A percentile compares a stretch with the other conserved stretches of the same genome.
These are phyloP conservation scores for Malassezia psittaci DNA, from an alignment of 1,284 basidiomycete species.

Conservation along the genomic window DNA sequence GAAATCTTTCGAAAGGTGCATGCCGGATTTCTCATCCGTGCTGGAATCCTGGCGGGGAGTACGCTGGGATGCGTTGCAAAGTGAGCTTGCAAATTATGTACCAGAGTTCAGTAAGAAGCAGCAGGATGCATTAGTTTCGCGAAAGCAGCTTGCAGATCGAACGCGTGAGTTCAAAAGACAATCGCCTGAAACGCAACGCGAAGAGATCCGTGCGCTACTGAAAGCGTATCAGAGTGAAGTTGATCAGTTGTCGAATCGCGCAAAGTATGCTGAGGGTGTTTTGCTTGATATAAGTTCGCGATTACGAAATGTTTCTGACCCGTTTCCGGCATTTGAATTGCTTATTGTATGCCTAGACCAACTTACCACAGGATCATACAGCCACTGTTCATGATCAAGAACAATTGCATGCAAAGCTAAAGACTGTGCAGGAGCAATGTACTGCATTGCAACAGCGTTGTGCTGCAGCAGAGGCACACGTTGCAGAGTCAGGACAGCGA, in stretches of 20 bases:
- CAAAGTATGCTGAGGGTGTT: slow-evolving; percentile 79
- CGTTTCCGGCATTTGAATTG: slow-evolving; percentile 84
- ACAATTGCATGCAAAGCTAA: neutral
- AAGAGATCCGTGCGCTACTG: slow-evolving; percentile 36
- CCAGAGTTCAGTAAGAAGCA: slow-evolving; percentile 26
- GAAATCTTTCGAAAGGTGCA: neutral
- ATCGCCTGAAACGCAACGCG: slow-evolving; percentile 26
- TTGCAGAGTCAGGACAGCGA: neutral
- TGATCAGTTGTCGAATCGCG: slow-evolving; percentile 81
- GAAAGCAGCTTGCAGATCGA: slow-evolving; percentile 40
- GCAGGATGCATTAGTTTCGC: slow-evolving; percentile 28
- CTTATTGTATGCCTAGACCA: slow-evolving; percentile 60
- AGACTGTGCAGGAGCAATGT: neutral
- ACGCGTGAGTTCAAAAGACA: slow-evolving; percentile 42
- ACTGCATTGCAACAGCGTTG: neutral
- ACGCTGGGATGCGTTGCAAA: slow-evolving; percentile 22
- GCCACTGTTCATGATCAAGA: neutral
- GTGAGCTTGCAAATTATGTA: slow-evolving; percentile 20
- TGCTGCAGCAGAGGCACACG: slow-evolving; percentile 9
- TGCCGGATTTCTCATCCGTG: slow-evolving; percentile 26
- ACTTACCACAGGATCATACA: neutral
- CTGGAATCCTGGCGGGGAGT: slow-evolving; percentile 31
- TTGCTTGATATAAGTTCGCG: slow-evolving; percentile 63
- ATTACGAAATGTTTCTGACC: slow-evolving; percentile 85
- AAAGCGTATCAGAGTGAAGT: slow-evolving; percentile 79